Evolutionary conservation across 1,284 basidiomycete species (phyloP).

Genomic region (Mixia osmundae): DNA sequence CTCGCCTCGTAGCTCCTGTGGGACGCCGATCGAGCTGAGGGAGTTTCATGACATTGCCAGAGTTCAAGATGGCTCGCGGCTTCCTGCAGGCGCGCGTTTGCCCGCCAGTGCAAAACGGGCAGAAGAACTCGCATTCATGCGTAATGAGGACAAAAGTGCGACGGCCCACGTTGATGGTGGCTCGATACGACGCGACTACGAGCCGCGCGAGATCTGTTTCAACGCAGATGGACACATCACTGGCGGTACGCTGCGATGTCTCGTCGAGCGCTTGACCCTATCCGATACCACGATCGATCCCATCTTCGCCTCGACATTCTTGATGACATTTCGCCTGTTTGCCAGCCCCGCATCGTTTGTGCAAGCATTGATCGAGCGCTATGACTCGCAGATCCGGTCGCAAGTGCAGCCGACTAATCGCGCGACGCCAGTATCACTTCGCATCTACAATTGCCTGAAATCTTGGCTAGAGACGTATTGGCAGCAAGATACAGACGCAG

Average conservation of each 20-base stretch:
- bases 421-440: conserved; percentile 61
- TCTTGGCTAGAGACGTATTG: conserved; percentile 81
- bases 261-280: conserved; percentile 92
- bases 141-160: conserved; percentile 52
- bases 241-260: conserved; percentile 63
- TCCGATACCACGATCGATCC: conserved; percentile 61
- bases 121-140: conserved; percentile 10
- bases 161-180: no score
- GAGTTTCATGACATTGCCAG: no score
- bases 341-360: conserved; percentile 52
- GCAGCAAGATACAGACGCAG: conserved; percentile 31
- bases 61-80: no score
- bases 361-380: conserved; percentile 51
- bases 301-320: conserved; percentile 67
- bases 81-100: no score
- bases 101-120: not conserved
- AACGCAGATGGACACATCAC: conserved; percentile 73
- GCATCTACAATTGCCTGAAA: conserved; percentile 79
- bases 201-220: conserved; percentile 60
- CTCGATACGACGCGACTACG: conserved; percentile 63
- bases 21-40: no score
- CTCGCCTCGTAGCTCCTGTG: no score
- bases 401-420: conserved; percentile 47
- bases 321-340: conserved; percentile 88
- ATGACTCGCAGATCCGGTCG: conserved; percentile 37